A percentile compares a stretch with the other conserved stretches of the same genome.
Evolutionary conservation across 345 rosid genomes (phyloP).

Genomic region (Euphorbia tirucalli): DNA sequence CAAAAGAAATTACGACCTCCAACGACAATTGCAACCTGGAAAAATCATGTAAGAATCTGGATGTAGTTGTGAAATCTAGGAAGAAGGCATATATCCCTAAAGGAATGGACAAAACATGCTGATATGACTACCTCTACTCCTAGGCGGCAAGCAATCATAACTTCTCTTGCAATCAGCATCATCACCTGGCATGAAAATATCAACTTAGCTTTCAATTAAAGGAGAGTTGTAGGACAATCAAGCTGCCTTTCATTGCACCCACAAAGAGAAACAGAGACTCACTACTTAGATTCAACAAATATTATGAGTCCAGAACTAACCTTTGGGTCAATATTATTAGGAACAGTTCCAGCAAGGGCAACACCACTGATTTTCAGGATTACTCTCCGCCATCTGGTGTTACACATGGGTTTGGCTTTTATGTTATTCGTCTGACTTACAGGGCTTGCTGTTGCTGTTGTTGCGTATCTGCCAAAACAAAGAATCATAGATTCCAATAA

Average conservation of each 20-base stretch:
- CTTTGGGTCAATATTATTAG: constrained; percentile 10
- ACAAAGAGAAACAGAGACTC: background rate
- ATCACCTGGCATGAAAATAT: constrained; percentile 2
- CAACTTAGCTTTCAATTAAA: background rate
- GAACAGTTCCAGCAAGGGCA: constrained; percentile 10
- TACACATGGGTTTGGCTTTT: constrained; percentile 6
- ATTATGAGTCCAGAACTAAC: constrained; percentile 20
- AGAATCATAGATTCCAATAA: background rate
- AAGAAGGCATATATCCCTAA: background rate
- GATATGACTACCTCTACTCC: constrained; percentile 2
- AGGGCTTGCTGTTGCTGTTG: constrained; percentile 42
- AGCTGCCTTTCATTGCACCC: background rate
- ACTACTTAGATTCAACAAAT: constrained; percentile 9
- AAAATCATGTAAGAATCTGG: background rate
- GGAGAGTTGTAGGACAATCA: background rate
- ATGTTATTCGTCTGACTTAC: constrained; percentile 39
- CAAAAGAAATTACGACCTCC: constrained; percentile 13
- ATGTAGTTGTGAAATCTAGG: constrained; percentile 4
- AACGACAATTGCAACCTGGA: constrained; percentile 10
- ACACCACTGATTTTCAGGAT: constrained; percentile 11
- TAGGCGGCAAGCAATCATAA: constrained; percentile 4
- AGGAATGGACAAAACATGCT: background rate
- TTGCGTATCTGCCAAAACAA: constrained; percentile 39
- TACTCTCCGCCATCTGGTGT: constrained; percentile 12
- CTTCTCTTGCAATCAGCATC: constrained; percentile 13